Percentiles rank a stretch among this genome's conserved stretches.
Conservation (phyloP, 768 basidiomycete species). For the Amanita polypyramis region DNA sequence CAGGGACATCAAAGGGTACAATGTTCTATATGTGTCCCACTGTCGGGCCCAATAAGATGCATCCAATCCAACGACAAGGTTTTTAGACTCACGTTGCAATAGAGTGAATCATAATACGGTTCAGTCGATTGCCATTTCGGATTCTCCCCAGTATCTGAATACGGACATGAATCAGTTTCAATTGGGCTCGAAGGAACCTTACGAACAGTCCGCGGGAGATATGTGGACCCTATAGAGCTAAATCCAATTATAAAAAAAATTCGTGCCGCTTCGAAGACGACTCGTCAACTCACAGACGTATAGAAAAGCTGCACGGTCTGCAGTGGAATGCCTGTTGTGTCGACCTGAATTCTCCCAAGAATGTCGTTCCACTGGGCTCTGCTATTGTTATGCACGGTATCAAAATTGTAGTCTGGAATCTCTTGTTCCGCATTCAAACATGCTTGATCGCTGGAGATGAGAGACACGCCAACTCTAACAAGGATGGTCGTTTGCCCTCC, state of each 20-base stretch:
- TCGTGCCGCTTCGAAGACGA: not conserved
- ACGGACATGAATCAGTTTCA: not conserved
- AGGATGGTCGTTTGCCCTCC: slow-evolving; percentile 33
- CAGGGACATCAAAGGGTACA: slow-evolving; percentile 53
- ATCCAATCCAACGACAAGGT: not conserved
- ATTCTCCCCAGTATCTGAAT: slow-evolving; percentile 51
- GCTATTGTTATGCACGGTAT: slow-evolving; percentile 30
- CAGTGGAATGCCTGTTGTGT: slow-evolving; percentile 32
- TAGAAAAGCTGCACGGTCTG: slow-evolving; percentile 48
- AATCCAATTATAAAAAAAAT: not conserved
- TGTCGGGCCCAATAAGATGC: slow-evolving; percentile 11
- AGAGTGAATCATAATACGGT: slow-evolving; percentile 58
- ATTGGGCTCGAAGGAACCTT: not conserved
- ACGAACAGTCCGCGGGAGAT: slow-evolving; percentile 52
- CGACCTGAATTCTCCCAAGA: slow-evolving; percentile 42
- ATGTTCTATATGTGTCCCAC: slow-evolving; percentile 60
- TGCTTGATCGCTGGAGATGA: slow-evolving; percentile 50
- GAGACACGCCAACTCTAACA: slow-evolving; percentile 54
- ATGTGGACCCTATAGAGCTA: slow-evolving; percentile 54
- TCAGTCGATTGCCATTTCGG: slow-evolving; percentile 53
- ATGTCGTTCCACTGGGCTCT: slow-evolving; percentile 48
- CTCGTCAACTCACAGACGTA: slow-evolving; percentile 33
- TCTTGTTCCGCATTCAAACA: slow-evolving; percentile 52
- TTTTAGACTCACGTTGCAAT: slow-evolving; percentile 44
- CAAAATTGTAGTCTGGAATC: slow-evolving; percentile 49